Percentiles rank a stretch among this genome's conserved stretches.
Conservation (phyloP, 148 eudicot genomes). For the Arctostaphylos glauca region DNA sequence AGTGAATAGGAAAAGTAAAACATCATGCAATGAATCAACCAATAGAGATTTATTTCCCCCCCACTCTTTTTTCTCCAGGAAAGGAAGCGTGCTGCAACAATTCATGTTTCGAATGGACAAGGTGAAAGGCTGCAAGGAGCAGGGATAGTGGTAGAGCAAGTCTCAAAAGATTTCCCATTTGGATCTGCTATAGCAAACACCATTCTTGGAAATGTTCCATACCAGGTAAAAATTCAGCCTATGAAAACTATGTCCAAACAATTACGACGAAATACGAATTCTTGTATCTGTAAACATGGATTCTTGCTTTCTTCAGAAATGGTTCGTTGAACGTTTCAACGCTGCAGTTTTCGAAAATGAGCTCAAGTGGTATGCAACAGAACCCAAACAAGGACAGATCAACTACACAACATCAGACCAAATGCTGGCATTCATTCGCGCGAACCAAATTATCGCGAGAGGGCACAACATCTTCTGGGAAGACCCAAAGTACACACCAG, state of each 20-base stretch:
- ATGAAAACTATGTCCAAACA: neutral
- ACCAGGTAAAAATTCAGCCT: conserved; percentile 50
- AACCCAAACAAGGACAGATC: conserved; percentile 47
- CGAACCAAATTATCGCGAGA: conserved; percentile 55
- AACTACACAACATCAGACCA: conserved; percentile 73
- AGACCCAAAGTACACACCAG: conserved; percentile 51
- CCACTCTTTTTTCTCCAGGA: conserved; percentile 31
- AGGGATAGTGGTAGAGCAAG: conserved; percentile 48
- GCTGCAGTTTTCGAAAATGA: conserved; percentile 92
- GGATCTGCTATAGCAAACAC: conserved; percentile 86
- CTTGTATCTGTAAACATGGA: too few species aligned
- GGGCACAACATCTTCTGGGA: conserved; percentile 99
- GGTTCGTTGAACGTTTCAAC: conserved; percentile 81
- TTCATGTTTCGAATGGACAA: conserved; percentile 59
- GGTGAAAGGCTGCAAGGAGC: conserved; percentile 72
- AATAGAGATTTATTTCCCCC: neutral
- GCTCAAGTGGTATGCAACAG: conserved; percentile 89
- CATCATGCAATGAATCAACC: neutral
- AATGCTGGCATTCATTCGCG: conserved; percentile 65
- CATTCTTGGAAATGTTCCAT: conserved; percentile 58
- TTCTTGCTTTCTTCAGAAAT: conserved; percentile 36
- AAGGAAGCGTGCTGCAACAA: conserved; percentile 70
- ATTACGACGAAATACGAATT: neutral
- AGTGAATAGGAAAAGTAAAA: too few species aligned
- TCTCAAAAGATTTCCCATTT: conserved; percentile 74